A percentile compares a stretch with the other conserved stretches of the same genome.
Conservation (phyloP, 768 basidiomycete species). For the Candolleomyces eurysporus region DNA sequence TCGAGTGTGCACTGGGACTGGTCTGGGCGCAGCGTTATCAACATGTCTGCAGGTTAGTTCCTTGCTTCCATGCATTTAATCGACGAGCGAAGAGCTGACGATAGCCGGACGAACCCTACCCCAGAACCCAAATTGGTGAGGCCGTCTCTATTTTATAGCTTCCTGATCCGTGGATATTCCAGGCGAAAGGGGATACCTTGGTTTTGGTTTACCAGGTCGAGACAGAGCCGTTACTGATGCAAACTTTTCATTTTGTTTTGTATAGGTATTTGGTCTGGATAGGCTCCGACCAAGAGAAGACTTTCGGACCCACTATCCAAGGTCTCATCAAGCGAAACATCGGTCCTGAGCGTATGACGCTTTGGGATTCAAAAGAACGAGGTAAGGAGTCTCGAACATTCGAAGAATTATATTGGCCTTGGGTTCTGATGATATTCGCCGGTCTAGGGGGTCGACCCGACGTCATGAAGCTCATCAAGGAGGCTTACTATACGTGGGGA, state of each 20-base stretch:
- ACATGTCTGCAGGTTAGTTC: constrained; percentile 73
- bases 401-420: not conserved
- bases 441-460: constrained; percentile 65
- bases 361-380: constrained; percentile 78
- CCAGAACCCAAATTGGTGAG: constrained; percentile 50
- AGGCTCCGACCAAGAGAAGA: constrained; percentile 82
- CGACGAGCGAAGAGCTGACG: not conserved
- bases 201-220: not conserved
- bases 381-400: constrained; percentile 32
- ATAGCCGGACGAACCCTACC: not conserved
- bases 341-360: constrained; percentile 64
- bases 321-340: constrained; percentile 67
- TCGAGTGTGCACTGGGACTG: constrained; percentile 83
- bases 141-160: not conserved
- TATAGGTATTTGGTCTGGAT: constrained; percentile 81
- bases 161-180: constrained; percentile 10
- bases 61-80: constrained; percentile 10
- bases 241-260: constrained; percentile 1
- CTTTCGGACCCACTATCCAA: constrained; percentile 78
- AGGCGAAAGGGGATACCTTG: not conserved
- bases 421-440: not conserved
- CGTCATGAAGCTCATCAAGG: constrained; percentile 73
- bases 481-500: constrained; percentile 71
- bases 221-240: not conserved
- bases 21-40: constrained; percentile 77